These are phyloP conservation scores for Dendrothele bispora DNA, from an alignment of 768 basidiomycete species.

Conservation along the genomic window DNA sequence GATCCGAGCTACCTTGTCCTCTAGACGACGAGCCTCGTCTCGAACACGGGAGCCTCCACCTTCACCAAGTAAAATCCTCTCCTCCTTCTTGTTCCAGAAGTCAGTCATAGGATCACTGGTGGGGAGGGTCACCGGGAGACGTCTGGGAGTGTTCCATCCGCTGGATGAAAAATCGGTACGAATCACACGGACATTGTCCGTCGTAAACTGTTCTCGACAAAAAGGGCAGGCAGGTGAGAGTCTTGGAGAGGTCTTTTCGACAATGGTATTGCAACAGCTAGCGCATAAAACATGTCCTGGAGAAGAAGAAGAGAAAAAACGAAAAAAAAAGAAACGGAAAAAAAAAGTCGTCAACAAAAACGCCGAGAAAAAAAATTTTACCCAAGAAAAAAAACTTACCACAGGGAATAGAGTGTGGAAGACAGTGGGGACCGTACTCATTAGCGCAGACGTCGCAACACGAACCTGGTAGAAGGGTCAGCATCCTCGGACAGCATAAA, in stretches of 20 bases:
- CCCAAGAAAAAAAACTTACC: constrained; percentile 48
- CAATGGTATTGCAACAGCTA: constrained; percentile 74
- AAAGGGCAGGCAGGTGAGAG: constrained; percentile 79
- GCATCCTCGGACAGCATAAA: constrained; percentile 56
- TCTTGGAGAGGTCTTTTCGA: constrained; percentile 75
- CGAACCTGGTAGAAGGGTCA: constrained; percentile 80
- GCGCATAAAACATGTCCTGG: constrained; percentile 81
- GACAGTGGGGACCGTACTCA: constrained; percentile 73
- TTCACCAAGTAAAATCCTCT: constrained; percentile 47
- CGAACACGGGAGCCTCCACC: constrained; percentile 38
- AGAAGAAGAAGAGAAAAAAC: constrained; percentile 11
- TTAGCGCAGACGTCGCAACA: constrained; percentile 90
- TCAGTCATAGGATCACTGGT: constrained; percentile 38
- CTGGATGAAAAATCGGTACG: constrained; percentile 74
- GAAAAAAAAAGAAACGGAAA: too few relatives aligned
- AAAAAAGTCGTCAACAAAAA: constrained; percentile 7
- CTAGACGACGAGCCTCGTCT: constrained; percentile 60
- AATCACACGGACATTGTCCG: constrained; percentile 69
- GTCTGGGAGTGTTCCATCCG: constrained; percentile 69
- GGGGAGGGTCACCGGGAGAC: constrained; percentile 51
- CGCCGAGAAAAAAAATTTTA: constrained; percentile 11
- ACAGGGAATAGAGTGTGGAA: constrained; percentile 81
- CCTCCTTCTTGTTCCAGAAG: constrained; percentile 46
- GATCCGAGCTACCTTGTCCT: constrained; percentile 76
- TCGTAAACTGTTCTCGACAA: constrained; percentile 75